Conservation (phyloP, 495 filamentous ascomycete species). For the Pseudomonodictys pantanalensis region DNA sequence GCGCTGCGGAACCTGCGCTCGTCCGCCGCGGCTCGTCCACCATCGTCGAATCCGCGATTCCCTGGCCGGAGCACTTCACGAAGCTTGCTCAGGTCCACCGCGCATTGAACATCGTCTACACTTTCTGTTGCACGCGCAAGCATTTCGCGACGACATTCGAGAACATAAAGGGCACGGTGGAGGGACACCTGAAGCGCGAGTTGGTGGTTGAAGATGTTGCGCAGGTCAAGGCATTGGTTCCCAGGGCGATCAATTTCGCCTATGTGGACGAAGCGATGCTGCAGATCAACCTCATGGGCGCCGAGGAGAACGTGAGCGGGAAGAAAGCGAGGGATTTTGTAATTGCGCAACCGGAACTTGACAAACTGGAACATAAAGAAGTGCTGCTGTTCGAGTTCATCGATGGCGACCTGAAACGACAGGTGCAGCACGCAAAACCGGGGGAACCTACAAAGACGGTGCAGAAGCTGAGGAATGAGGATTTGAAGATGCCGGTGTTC, state of each 20-base stretch:
- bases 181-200: conserved; percentile 71
- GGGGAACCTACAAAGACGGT: conserved; percentile 65
- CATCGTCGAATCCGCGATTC: conserved; percentile 47
- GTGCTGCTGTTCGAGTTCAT: conserved; percentile 88
- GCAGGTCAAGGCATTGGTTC: conserved; percentile 72
- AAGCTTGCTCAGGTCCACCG: conserved; percentile 71
- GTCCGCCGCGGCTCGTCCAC: conserved; percentile 45
- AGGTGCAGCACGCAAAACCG: conserved; percentile 66
- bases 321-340: conserved; percentile 29
- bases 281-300: conserved; percentile 74
- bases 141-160: conserved; percentile 89
- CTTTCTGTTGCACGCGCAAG: conserved; percentile 89
- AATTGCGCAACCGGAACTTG: conserved; percentile 33
- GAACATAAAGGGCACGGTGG: conserved; percentile 79
- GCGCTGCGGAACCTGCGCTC: conserved; percentile 37
- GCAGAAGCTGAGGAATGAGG: conserved; percentile 66
- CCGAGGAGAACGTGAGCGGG: conserved; percentile 43
- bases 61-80: conserved; percentile 75
- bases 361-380: conserved; percentile 50
- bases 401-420: conserved; percentile 83
- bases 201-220: conserved; percentile 76
- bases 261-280: conserved; percentile 82
- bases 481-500: conserved; percentile 89
- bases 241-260: conserved; percentile 72
- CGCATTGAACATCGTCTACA: conserved; percentile 88